phyloP scores from a whole-genome alignment of 441 rosid species.

The Pelargonium myrrhifolium region DNA sequence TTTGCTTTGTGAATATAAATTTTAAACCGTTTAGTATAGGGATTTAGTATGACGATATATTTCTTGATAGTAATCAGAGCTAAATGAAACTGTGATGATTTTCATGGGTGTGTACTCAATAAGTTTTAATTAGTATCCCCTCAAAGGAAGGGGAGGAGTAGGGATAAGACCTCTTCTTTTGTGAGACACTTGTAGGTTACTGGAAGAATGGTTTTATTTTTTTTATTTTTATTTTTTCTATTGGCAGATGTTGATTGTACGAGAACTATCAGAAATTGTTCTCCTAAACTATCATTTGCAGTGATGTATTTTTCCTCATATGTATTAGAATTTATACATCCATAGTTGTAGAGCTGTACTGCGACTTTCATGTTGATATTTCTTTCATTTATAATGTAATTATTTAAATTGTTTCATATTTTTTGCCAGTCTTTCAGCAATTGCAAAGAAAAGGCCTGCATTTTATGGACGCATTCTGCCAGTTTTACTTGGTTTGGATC shows the following conservation, averaged over 20 bases:
- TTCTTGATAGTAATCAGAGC: neutral
- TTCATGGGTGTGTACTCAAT: neutral
- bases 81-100: neutral
- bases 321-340: neutral
- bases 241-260: neutral
- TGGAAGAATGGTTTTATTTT: neutral
- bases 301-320: neutral
- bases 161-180: constrained; percentile 6
- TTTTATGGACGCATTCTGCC: constrained; percentile 90
- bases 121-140: neutral
- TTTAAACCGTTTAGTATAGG: neutral
- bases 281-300: neutral
- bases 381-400: neutral
- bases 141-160: neutral
- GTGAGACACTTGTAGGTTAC: constrained; percentile 2
- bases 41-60: neutral
- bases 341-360: neutral
- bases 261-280: neutral
- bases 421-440: constrained; percentile 62
- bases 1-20: neutral
- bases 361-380: neutral
- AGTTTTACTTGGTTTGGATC: constrained; percentile 86
- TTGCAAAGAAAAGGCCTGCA: constrained; percentile 88
- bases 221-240: neutral
- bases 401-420: constrained; percentile 22